Evolutionary conservation across 148 eudicot species (phyloP), one percentile per base, ranked within the genome.

Genomic region (Camellia granthamiana): DNA sequence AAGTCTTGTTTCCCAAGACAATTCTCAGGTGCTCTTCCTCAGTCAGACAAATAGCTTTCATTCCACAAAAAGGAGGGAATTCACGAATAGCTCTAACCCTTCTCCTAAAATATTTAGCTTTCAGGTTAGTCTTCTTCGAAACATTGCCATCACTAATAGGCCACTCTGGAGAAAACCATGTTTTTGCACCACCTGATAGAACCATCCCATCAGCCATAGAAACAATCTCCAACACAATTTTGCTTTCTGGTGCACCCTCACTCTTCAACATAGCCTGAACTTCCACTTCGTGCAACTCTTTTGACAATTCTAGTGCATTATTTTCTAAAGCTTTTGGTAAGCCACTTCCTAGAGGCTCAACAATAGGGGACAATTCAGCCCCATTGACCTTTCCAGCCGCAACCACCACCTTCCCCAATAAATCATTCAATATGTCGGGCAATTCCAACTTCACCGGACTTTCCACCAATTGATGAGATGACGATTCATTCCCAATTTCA

Each of bases 61-160:
- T 64, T 80, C 94, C 93, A 87, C 93, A 90, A 43, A 87, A 86
- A 80, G 89, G 90, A 83, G 99, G 99, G 63, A 88, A 92, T 74
- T 88, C 90, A 77, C 97, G 91, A 72, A 70, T 79, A 58, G 93
- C 91, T 56, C 85, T 89, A 73, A 92, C 93, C 66, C 85, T 89
- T 80, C 88, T 90, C 44, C 41, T 83, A 60, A 87, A 88, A 84
- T 72, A 84, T 47, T 85, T 88, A 56, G 52, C 54, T 76, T 78
- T 83, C 16, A 42, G 23, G 21, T 58, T 51, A 55, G 43, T 72
- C 77, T 30, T 1, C 1, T 30, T 30, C 30, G 42, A 61, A 41
- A 59, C 19, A 82, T 77, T 64, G 8, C 46, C 70, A 76, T 78
- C 77, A 43, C 78, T 46, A 44, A 63, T 69, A 58, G 77, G 81